Evolutionary conservation across 192 early-diverging fungal species (phyloP), one percentile per base, ranked within the genome.

Genomic region (Fimicolochytrium jonesii): DNA sequence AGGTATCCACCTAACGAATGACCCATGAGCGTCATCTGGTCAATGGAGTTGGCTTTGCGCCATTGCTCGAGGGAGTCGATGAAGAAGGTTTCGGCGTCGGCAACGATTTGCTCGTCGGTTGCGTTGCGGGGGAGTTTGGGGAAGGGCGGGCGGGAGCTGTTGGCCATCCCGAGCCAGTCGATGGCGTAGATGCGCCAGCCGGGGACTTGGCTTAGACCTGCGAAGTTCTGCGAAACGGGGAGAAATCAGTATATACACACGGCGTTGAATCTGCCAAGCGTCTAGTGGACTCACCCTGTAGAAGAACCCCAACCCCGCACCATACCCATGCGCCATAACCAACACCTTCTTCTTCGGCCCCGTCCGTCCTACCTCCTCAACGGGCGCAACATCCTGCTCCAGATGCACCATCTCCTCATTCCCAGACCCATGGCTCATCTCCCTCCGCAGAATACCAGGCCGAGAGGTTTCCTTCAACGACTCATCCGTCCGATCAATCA

Each of bases 101-200:
- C 39, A 6, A 67, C 64, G 22, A 77, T 56, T 22, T 61, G 56
- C 9, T 49, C 46, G 36, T 70, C 59, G n/a, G 49, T 74, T 66
- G 17, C 51, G 66, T 56, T 86, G 71, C 70, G 76, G 70, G 10
- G 64, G 70, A 60, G 48, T 69, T 61, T 53, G 43, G 76, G 45
- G 65, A 87, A 93, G 20, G 74, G 72, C 17, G 90, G 88, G 5
- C 92, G 77, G n/a, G 87, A 86, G 62, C 82, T 87, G 65, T 89
- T 83, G 33, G 89, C 94, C 91, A 92, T 94, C n/a, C 95, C 93
- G 1, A 97, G 77, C 95, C 95, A 98, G 81, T 98, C 94, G 44
- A 89, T 75, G 17, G 86, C 77, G 61, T 86, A 87, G 22, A 88
- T 70, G 30, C 79, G 76, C 31, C 74, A 84, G 6, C 79, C 81